Base-by-base conservation (phyloP, 2,329 filamentous ascomycete species). In the Madurella fahalii region DNA sequence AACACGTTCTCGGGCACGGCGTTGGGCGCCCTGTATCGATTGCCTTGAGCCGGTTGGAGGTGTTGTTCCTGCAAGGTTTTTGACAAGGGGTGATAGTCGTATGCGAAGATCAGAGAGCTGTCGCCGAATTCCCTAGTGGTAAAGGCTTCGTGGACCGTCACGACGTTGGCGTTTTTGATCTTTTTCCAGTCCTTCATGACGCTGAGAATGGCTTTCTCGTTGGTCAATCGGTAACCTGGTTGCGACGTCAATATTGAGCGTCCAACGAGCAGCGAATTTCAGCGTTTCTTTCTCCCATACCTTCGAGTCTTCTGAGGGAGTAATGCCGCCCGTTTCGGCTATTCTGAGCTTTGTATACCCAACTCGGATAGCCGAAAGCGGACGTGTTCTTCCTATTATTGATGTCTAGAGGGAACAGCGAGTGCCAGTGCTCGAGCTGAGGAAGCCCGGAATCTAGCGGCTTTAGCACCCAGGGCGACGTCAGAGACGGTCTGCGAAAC, bases 341-440 rank as follows among this genome's bases (percentile, higher is more conserved):
- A 7, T 90, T 95, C 20, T 87, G 85, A 9, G 92, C 93, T 74
- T 97, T 97, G 75, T 96, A 99, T 0, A 96, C 83, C 90, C 92
- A 97, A 64, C 87, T 96, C 5, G 87, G 84, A 65, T 90, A 95
- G 30, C 91, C 90, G 71, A 96, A 96, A 15, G 88, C 83, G 12
- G 83, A 80, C 4, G 85, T 82, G 61, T 86, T 90, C 69, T 90
- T 92, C 61, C 91, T 83, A 57, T 90, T 84, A 47, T 81, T 87
- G 9, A 86, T 89, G 69, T 97, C 92, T 42, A 99, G 76, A 4
- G 93, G 90, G 9, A 96, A 91, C 11, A 99, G 79, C 4, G 91
- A 95, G 70, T 97, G 92, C 68, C 94, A 97, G 64, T 91, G 86
- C 65, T 95, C 90, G 51, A 97, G 81, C 56, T 84, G 80, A 5